Evolutionary conservation across 371 early-diverging fungal species (phyloP).

Genomic region (Cokeromyces recurvatus): DNA sequence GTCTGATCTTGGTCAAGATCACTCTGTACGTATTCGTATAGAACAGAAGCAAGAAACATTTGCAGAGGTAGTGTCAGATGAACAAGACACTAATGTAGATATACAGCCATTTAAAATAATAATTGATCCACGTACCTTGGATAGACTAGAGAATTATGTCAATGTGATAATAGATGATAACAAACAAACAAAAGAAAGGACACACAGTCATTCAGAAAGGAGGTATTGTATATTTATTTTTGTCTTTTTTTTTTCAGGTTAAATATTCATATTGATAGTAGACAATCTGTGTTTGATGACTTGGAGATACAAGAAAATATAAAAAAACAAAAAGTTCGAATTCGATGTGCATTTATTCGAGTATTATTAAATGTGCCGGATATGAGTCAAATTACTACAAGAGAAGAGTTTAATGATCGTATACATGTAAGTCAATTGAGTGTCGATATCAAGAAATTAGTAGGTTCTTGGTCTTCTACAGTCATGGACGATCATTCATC

Average conservation of each 20-base stretch:
- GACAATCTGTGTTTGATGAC: slow-evolving; percentile 11
- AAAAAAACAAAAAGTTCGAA: slow-evolving; percentile 14
- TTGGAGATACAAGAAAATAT: slow-evolving; percentile 4
- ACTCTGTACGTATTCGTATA: slow-evolving; percentile 8
- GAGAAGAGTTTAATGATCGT: slow-evolving; percentile 31
- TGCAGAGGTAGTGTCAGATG: slow-evolving; percentile 8
- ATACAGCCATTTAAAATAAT: slow-evolving; percentile 47
- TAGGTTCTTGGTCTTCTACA: slow-evolving; percentile 12
- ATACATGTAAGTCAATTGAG: slow-evolving; percentile 29
- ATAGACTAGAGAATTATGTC: slow-evolving; percentile 47
- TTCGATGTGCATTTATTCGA: slow-evolving; percentile 38
- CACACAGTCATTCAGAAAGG: not conserved
- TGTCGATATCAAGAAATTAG: slow-evolving; percentile 31
- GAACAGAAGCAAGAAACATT: slow-evolving; percentile 19
- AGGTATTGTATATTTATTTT: too few species aligned
- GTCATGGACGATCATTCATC: not conserved
- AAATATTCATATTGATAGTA: too few species aligned
- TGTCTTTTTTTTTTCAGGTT: too few species aligned
- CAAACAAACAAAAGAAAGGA: not conserved
- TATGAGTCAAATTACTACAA: slow-evolving; percentile 33
- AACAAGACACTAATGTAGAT: slow-evolving; percentile 43
- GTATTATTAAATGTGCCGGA: slow-evolving; percentile 39
- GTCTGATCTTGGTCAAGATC: not conserved
- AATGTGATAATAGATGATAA: slow-evolving; percentile 20
- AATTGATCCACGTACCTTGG: slow-evolving; percentile 43